Base-by-base conservation (phyloP, 1,139 yeast species). In the Yamadazyma friedrichii region DNA sequence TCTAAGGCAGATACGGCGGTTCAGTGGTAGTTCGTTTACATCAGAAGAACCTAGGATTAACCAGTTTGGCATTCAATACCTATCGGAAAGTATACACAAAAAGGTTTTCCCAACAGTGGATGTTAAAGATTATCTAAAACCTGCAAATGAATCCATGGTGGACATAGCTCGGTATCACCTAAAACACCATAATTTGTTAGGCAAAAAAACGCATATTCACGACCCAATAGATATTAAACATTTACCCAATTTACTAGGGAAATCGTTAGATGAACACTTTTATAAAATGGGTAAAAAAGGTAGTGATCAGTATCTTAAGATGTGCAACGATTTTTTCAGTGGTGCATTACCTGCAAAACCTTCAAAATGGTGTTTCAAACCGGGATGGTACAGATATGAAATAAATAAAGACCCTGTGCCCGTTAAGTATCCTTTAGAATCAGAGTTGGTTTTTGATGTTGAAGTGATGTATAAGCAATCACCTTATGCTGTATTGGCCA, bases 321-420 rank as follows among this genome's bases (percentile, higher is more conserved):
- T 71, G 80, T 57, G 78, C 67, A 38, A 60, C 59, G 17, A 53
- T 55, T 46, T 77, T 74, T 48, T 71, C 0, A 49, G 57, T 11
- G 0, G 61, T 0, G 60, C 57, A 0, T 53, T 82, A 13, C 83
- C 85, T 1, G 51, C 54, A 12, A 52, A 41, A 43, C 94, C 95
- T 0, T 46, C 58, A 4, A 41, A 50, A 10, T 86, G 94, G 89
- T 41, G 62, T 1, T 62, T 78, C 36, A 58, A 66, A 48, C 63
- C 89, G 3, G 98, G 98, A 2, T 94, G 99, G 99, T 74, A 81
- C 15, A 70, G 84, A 50, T 94, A 94, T 59, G 78, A 65, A 4
- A 62, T 67, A 0, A 81, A 79, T 1, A 53, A 63, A 44, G 50
- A 54, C 0, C 93, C 96, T 0, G 62, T 64, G 31, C 47, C 61